These are phyloP conservation scores for Cercospora citrullina DNA, from an alignment of 2,329 filamentous ascomycete genomes.

Conservation along the genomic window DNA sequence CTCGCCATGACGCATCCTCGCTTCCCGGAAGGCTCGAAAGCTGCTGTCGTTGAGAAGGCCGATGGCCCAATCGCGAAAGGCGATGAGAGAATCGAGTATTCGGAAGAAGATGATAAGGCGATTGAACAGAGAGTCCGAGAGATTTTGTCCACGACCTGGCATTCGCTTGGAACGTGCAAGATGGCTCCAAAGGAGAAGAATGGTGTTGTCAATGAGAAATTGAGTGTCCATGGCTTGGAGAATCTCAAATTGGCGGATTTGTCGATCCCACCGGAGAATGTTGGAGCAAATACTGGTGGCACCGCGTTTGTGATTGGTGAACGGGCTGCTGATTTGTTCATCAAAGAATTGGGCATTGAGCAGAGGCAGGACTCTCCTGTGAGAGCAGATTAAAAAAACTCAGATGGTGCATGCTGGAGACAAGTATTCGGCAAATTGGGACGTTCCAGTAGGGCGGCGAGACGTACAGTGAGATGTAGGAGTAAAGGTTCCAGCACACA, in stretches of 20 bases:
- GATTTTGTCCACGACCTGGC: constrained; percentile 46
- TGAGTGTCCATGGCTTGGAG: constrained; percentile 45
- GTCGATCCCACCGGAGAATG: constrained; percentile 44
- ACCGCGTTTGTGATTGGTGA: constrained; percentile 48
- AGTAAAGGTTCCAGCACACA: too few species aligned
- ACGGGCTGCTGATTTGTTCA: constrained; percentile 46
- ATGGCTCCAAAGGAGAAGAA: constrained; percentile 42
- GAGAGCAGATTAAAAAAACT: not conserved
- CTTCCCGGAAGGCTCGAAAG: constrained; percentile 50
- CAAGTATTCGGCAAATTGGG: too few species aligned
- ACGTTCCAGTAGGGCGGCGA: too few species aligned
- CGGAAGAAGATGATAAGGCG: constrained; percentile 38
- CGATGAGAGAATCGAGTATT: constrained; percentile 50
- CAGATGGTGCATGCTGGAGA: too few species aligned
- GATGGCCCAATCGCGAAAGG: constrained; percentile 45
- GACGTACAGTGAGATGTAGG: too few species aligned
- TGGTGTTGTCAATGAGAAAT: constrained; percentile 43
- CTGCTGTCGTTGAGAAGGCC: constrained; percentile 36
- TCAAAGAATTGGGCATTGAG: constrained; percentile 41
- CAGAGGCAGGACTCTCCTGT: constrained; percentile 22
- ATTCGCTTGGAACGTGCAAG: constrained; percentile 45
- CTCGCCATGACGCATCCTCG: constrained; percentile 42
- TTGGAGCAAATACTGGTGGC: constrained; percentile 51
- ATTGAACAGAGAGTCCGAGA: constrained; percentile 47
- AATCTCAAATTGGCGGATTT: constrained; percentile 49